A percentile compares a stretch with the other conserved stretches of the same genome.
phyloP scores from a whole-genome alignment of 2,329 filamentous ascomycete species.

The Fusarium gaditjirri region DNA sequence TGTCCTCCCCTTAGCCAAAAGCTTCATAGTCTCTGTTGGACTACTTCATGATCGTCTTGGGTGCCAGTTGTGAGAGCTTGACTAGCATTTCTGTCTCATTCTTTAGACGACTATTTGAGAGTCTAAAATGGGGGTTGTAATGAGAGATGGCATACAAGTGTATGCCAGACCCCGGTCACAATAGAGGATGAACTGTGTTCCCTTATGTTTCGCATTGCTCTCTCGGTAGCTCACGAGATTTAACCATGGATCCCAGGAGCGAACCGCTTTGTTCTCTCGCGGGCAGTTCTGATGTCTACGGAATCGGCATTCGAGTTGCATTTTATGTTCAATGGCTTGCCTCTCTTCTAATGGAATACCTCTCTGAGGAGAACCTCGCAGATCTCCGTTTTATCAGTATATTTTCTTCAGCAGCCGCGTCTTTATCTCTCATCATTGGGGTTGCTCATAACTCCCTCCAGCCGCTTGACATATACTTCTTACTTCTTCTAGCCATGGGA shows the following conservation, averaged over 20 bases:
- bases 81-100: not conserved
- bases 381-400: slow-evolving; percentile 49
- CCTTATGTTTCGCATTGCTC: not conserved
- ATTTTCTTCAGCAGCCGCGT: slow-evolving; percentile 45
- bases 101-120: slow-evolving; percentile 1
- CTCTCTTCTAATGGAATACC: slow-evolving; percentile 46
- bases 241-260: slow-evolving; percentile 1
- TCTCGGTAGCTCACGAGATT: not conserved
- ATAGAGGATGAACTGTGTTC: not conserved
- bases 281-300: slow-evolving; percentile 49
- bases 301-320: slow-evolving; percentile 49
- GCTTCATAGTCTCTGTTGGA: slow-evolving; percentile 12
- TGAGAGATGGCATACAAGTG: slow-evolving; percentile 37
- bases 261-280: slow-evolving; percentile 39
- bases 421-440: slow-evolving; percentile 46
- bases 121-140: not conserved
- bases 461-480: slow-evolving; percentile 48
- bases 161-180: slow-evolving; percentile 20
- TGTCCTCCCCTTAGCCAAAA: slow-evolving; percentile 15
- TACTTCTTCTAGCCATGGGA: slow-evolving; percentile 47
- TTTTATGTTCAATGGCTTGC: slow-evolving; percentile 53
- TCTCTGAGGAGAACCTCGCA: slow-evolving; percentile 43
- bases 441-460: slow-evolving; percentile 35
- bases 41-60: slow-evolving; percentile 16
- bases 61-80: slow-evolving; percentile 11